Evolutionary conservation across 768 basidiomycete species (phyloP), one percentile per base, ranked within the genome.

Genomic region (Austroboletus eburneus): DNA sequence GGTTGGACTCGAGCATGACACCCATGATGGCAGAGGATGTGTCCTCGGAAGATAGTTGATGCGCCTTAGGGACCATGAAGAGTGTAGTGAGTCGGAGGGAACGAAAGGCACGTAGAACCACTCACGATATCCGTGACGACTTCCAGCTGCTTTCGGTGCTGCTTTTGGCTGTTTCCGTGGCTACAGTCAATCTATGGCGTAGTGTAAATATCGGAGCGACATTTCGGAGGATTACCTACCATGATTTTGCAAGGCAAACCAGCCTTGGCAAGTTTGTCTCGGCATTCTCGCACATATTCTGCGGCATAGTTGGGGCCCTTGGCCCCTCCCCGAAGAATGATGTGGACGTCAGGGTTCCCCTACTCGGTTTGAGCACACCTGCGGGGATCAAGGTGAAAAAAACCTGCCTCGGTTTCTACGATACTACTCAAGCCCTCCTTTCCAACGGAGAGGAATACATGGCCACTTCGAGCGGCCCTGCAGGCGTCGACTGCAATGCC

Each of bases 391-490:
- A 24, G 38, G 6, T 24, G 3, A 24, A 2, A 33, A 35, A 39
- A 30, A 64, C 71, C 35, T 41, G 84, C 92, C 68, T 85, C 82
- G 1, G 96, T 98, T 73, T 98, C 95, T 46, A 98, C 85, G 55
- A 98, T 93, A 62, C 89, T 88, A 57, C 87, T 90, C 57, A 94
- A 67, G 12, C 95, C 95, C 68, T 96, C 93, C 71, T 98, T 97
- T 24, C 94, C 96, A 25, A 99, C 96, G 56, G 85, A 88, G 16
- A 99, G 76, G 80, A 99, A 99, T 48, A 93, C 91, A 67, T 99
- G 95, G 1, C 90, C 89, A 46, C 79, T 78, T 49, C 83, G 79
- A 16, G 96, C 94, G 14, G 95, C 90, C 29, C 93, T 81, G 69
- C 94, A 97, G 3, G 95, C 95, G 67, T 99, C 94, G 37, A 98